Evolutionary conservation across 2,329 filamentous ascomycete species (phyloP), one percentile per base, ranked within the genome.

Genomic region (Clarireedia homoeocarpa): DNA sequence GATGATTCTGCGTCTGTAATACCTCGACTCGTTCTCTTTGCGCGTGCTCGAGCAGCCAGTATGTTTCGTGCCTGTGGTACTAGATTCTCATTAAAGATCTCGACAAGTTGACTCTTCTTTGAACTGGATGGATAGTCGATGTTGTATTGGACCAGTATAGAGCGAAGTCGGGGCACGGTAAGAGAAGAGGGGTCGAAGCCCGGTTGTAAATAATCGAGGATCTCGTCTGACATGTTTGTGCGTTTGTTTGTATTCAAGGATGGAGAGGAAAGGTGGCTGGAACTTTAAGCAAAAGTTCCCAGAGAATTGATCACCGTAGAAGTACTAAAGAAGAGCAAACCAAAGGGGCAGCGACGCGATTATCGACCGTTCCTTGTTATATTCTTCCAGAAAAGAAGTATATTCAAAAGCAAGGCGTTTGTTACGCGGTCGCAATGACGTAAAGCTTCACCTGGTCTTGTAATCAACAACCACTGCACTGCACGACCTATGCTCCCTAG

Each of bases 141-240:
- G 69, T 91, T 88, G 74, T 99, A 89, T 62, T 84, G 87, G 66
- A 97, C 88, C 57, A 99, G 83, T 62, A 97, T 95, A 49, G 88
- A 92, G 66, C 94, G 89, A 65, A 99, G 77, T 47, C 88, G 87
- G 27, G 94, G 91, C 50, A 97, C 84, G 1, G 91, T 97, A 61
- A 97, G 81, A 61, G 81, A 83, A 68, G 80, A 79, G 20, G 94
- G 84, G 70, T 99, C 90, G 70, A 96, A 97, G 65, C 82, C 89
- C 54, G 89, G 81, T 68, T 91, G 84, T 34, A 97, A 84, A 70
- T 97, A 99, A 63, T 90, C 88, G 30, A 56, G 42, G 26, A 24
- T 15, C n/a, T 55, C 53, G 26, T 58, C 58, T 38, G 54, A 57
- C 55, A 59, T 59, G 27, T 26, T 30, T 48, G 15, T 38, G 42